Base-by-base conservation (phyloP, 345 rosid genomes). In the Passiflora organensis region DNA sequence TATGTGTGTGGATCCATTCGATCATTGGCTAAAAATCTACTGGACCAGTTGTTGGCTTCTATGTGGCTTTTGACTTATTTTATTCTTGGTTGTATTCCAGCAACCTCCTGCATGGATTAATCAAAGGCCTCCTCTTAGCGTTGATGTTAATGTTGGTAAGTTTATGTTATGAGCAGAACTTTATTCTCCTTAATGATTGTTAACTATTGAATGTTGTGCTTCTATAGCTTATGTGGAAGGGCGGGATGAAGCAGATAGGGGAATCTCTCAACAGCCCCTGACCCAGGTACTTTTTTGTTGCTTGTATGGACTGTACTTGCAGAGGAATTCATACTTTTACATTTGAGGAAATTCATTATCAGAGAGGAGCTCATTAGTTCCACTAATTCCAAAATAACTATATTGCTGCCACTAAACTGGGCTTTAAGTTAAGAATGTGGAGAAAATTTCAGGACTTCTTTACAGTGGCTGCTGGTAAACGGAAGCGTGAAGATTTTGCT, bases 61-160 rank as follows among this genome's bases (percentile, higher is more conserved):
- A 8, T 53, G 41, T 13, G 19, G 34, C 37, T 1, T 21, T 14
- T 36, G 16, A 36, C n/a, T n/a, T n/a, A n/a, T n/a, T n/a, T n/a
- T n/a, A 49, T 18, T 36, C 47, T 6, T 21, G 37, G 18, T 28
- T 65, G n/a, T n/a, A 36, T 57, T 38, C 12, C 49, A 6, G 63
- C 83, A 89, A 97, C 95, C 62, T 65, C 66, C 97, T 61, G 91
- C 97, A 19, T 93, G 97, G 99, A 61, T 76, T 51, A 82, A 71
- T 63, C 95, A 74, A 57, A 93, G 96, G 81, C 69, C 89, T 11
- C 66, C 82, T 32, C 70, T 86, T 17, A 66, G 65, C 34, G 86
- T 79, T 49, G 99, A 93, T 85, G 99, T 93, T 60, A 93, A 93
- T 62, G 86, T 93, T 61, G 99, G 97, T 87, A 75, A 82, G 99